Base-by-base conservation (phyloP, 2,329 filamentous ascomycete species). In the Sporothrix sp. region DNA sequence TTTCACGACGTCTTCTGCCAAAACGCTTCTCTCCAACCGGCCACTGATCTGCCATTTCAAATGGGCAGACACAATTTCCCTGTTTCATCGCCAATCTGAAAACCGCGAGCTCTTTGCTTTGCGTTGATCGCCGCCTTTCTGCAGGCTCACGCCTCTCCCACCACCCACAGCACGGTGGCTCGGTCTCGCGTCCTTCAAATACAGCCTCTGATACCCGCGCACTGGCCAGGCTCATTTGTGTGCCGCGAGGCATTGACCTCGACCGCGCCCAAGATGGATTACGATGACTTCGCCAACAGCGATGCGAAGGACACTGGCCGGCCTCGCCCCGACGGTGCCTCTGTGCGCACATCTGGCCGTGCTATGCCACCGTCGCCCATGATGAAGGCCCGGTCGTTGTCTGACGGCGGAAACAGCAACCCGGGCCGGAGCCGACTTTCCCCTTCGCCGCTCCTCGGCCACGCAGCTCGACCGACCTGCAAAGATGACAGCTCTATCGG, bases 401-500 rank as follows among this genome's bases (percentile, higher is more conserved):
- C 83, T 4, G 82, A 86, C 62, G 77, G 79, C 42, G 73, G 71
- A 54, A 68, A 69, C 54, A 48, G 49, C 48, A 76, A 79, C 8
- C 78, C 75, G 2, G 23, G 50, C 40, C 53, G 51, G 25, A 50
- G 48, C 21, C 71, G 74, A 56, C 66, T 81, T 16, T 79, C 76
- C 5, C 73, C 79, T 4, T 80, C 81, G 33, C 77, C 70, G 56
- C 74, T 79, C 46, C 64, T 78, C 49, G 72, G 76, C 49, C 71
- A 75, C n/a, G 64, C 74, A 36, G 14, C 30, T 2, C 70, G 74
- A 14, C 69, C 72, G 43, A 72, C 73, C 18, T 82, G 78, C 52
- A 85, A 85, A 63, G 82, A 87, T 67, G 84, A 87, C 60, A 81
- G 73, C 60, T 71, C 71, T 50, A 68, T 84, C 51, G 65, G 68